These are phyloP conservation scores for Macrolepiota fuliginosa DNA, from an alignment of 768 basidiomycete species.

Conservation along the genomic window DNA sequence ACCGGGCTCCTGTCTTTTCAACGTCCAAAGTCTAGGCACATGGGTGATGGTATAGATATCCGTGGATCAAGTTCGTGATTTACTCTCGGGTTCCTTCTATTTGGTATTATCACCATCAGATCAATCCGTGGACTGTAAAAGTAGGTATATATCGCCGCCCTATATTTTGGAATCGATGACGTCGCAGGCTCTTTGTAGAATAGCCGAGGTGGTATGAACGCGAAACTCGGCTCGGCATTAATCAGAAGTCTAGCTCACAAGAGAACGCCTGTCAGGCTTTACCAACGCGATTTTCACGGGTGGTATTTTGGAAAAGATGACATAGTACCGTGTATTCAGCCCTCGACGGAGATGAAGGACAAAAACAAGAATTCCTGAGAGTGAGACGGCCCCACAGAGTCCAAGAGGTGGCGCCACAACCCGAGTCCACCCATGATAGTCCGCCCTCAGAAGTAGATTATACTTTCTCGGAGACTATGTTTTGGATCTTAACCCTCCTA, in stretches of 20 bases:
- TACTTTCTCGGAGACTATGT: no score
- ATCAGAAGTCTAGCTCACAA: not conserved
- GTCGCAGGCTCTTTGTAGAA: not conserved
- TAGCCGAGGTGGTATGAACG: not conserved
- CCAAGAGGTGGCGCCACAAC: no score
- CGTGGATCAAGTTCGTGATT: slow-evolving; percentile 9
- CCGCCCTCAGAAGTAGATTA: no score
- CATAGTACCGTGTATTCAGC: not conserved
- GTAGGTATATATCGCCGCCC: not conserved
- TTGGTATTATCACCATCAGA: not conserved
- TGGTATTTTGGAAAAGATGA: not conserved
- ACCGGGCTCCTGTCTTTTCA: not conserved
- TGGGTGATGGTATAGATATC: not conserved
- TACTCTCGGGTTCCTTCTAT: not conserved
- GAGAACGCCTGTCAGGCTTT: not conserved
- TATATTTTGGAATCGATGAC: not conserved
- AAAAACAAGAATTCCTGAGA: not conserved
- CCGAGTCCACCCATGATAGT: no score
- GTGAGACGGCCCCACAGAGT: not conserved
- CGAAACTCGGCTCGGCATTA: not conserved
- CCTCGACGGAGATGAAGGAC: not conserved
- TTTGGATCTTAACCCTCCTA: not conserved
- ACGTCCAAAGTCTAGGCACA: not conserved
- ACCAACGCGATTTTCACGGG: not conserved
- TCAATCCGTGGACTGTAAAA: not conserved